Evolutionary conservation across 192 early-diverging fungal species (phyloP), one percentile per base, ranked within the genome.

Genomic region (Geranomyces michiganensis): DNA sequence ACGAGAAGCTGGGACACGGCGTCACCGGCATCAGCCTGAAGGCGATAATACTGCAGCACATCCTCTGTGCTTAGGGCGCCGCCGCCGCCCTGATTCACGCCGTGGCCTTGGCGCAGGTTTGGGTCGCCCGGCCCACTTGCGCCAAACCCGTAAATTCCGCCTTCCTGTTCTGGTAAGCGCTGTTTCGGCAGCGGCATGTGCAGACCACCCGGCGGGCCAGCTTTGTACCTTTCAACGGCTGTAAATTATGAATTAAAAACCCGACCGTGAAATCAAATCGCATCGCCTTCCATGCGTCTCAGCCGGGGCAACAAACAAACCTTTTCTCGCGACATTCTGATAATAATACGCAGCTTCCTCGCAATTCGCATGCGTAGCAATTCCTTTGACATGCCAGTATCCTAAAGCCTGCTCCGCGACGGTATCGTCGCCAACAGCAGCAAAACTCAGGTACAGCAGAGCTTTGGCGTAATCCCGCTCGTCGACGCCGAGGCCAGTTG

Each of bases 61-160:
- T 96, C 95, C n/a, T 86, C 87, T 61, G 71, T 56, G 15, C 56
- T 65, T 31, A 81, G 29, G 24, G 77, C 70, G 21, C 75, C 62
- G 31, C 45, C 70, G 21, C 75, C 62, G 31, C 45, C 36, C 29
- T 65, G 63, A 7, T 53, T 47, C 9, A 15, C 56, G 22, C 41
- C 19, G n/a, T 22, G 44, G 9, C 63, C 47, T 0, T 22, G 58
- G 26, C 87, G 82, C 33, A 81, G 75, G 27, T 68, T 81, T 43
- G 83, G 87, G 66, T 86, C 82, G 5, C 79, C 82, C 36, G 62
- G 32, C 41, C 71, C 85, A 71, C 80, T 89, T 1, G 95, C 91
- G 27, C 89, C 91, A 65, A 89, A 85, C 6, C 97, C 96, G 75
- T 91, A 99, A 0, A 92, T 83, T 19, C 97, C 95, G 32, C 92